phyloP scores from a whole-genome alignment of 2,329 filamentous ascomycete species.

The Fusarium fujikuroi region DNA sequence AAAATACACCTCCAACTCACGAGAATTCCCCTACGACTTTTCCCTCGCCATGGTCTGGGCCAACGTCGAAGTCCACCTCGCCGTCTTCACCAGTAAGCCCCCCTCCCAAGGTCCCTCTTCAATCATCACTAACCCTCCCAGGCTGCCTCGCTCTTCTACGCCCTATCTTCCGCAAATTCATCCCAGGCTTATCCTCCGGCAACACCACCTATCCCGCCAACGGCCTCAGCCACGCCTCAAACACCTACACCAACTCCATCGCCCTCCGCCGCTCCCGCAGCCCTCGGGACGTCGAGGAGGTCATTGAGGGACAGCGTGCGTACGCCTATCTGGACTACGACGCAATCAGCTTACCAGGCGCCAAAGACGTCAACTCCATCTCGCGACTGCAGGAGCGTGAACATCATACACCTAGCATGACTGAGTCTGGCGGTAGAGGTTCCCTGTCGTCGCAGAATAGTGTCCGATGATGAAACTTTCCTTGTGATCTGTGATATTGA shows the following conservation, averaged over 20 bases:
- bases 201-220: conserved; percentile 22
- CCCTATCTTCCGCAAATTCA: conserved; percentile 33
- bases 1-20: conserved; percentile 14
- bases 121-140: background rate
- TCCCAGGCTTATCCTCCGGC: conserved; percentile 21
- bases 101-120: accelerated
- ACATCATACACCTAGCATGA: conserved; percentile 12
- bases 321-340: conserved; percentile 25
- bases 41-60: conserved; percentile 32
- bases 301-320: conserved; percentile 17
- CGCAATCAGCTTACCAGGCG: conserved; percentile 33
- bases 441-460: conserved; percentile 24
- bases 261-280: conserved; percentile 1
- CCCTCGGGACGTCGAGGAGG: conserved; percentile 5
- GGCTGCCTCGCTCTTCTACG: conserved; percentile 29
- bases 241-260: conserved; percentile 3
- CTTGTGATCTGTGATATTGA: conserved; percentile 17
- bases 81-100: conserved; percentile 26
- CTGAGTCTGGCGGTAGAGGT: conserved; percentile 14
- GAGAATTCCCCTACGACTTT: conserved; percentile 28
- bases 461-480: conserved; percentile 14
- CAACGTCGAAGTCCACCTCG: conserved; percentile 25
- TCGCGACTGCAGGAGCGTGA: conserved; percentile 19
- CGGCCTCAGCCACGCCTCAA: conserved; percentile 18
- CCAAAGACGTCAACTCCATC: conserved; percentile 22